Evolutionary conservation across 106 monocot species (phyloP).

Genomic region (Agapanthus africanus): DNA sequence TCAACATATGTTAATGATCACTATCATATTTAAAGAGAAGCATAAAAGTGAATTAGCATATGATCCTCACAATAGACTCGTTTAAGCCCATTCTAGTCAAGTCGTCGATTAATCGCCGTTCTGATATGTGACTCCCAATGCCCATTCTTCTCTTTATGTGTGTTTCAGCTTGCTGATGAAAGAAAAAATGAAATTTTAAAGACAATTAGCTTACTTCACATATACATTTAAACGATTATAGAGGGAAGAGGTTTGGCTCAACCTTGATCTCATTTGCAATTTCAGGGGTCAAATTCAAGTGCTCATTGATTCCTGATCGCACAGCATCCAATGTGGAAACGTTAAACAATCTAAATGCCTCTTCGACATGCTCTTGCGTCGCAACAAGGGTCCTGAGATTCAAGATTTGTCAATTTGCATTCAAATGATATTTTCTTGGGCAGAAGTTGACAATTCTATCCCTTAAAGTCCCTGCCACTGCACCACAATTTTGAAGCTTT

Average conservation of each 20-base stretch:
- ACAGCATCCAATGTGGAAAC: conserved; percentile 98
- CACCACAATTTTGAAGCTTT: too few species aligned
- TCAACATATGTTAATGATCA: not conserved
- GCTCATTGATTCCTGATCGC: conserved; percentile 91
- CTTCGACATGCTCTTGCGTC: conserved; percentile 92
- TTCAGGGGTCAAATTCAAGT: conserved; percentile 83
- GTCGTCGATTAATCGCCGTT: conserved; percentile 81
- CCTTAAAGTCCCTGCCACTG: too few species aligned
- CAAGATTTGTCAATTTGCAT: not conserved
- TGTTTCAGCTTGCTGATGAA: conserved; percentile 85
- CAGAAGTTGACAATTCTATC: not conserved
- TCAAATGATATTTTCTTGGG: not conserved
- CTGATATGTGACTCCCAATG: conserved; percentile 88
- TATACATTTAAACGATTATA: not conserved
- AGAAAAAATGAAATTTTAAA: not conserved
- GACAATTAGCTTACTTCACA: not conserved
- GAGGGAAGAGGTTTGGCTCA: not conserved
- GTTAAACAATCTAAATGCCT: conserved; percentile 88
- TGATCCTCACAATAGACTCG: conserved; percentile 78
- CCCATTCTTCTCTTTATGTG: conserved; percentile 98
- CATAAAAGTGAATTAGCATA: not conserved
- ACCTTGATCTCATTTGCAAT: conserved; percentile 98
- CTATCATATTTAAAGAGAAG: not conserved
- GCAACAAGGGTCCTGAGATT: conserved; percentile 64
- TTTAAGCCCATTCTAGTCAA: conserved; percentile 91